phyloP scores from a whole-genome alignment of 1,284 basidiomycete species.

The Agaricales sp. region DNA sequence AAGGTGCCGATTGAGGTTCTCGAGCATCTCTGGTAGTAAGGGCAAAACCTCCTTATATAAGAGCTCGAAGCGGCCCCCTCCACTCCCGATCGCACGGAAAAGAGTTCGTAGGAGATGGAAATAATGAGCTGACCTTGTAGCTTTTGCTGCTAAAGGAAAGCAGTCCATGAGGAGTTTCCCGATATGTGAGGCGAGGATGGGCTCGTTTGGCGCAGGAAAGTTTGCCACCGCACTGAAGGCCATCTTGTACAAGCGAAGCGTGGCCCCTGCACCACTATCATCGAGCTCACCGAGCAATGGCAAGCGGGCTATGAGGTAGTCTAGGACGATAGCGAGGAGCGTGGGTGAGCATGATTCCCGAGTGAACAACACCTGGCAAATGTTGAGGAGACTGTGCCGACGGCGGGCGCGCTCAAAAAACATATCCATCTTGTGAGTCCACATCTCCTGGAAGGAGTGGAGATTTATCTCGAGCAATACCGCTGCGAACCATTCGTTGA shows the following conservation, averaged over 20 bases:
- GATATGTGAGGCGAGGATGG: slow-evolving; percentile 86
- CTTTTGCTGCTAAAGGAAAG: slow-evolving; percentile 89
- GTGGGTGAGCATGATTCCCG: slow-evolving; percentile 83
- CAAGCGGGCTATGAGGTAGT: slow-evolving; percentile 79
- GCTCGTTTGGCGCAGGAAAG: slow-evolving; percentile 78
- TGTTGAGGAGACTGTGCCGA: slow-evolving; percentile 74
- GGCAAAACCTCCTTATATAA: slow-evolving; percentile 97
- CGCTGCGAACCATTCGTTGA: slow-evolving; percentile 78
- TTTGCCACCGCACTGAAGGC: slow-evolving; percentile 86
- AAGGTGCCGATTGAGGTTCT: slow-evolving; percentile 89
- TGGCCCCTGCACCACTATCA: slow-evolving; percentile 70
- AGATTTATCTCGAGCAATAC: slow-evolving; percentile 78
- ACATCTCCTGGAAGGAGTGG: slow-evolving; percentile 91
- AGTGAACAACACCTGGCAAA: slow-evolving; percentile 82
- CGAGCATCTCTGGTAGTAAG: slow-evolving; percentile 93
- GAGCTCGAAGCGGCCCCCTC: slow-evolving; percentile 89
- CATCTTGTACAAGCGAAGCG: slow-evolving; percentile 93
- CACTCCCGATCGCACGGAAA: slow-evolving; percentile 94
- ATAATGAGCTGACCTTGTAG: slow-evolving; percentile 87
- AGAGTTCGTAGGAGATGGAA: slow-evolving; percentile 91
- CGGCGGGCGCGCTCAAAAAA: slow-evolving; percentile 76
- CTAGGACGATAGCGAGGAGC: slow-evolving; percentile 87
- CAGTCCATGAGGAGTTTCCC: slow-evolving; percentile 96
- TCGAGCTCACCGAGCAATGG: slow-evolving; percentile 83
- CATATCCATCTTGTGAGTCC: slow-evolving; percentile 84